Evolutionary conservation across 169 alveolate species (phyloP).

Genomic region (Plasmodium vivax): DNA sequence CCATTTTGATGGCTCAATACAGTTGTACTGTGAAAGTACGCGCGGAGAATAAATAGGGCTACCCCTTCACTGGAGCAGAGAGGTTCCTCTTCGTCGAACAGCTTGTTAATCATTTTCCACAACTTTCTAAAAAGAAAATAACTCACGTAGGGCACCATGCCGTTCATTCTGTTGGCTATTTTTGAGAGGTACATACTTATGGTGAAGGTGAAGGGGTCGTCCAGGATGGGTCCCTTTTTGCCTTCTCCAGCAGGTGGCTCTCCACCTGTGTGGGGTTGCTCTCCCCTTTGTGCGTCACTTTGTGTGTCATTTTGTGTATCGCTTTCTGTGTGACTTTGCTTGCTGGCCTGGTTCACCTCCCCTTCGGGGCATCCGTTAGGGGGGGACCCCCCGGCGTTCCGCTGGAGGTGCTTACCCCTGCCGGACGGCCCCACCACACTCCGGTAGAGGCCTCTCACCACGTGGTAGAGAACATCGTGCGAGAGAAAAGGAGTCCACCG

Average conservation of each 20-base stretch:
- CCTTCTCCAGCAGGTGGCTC: not conserved
- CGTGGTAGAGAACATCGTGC: slow-evolving; percentile 36
- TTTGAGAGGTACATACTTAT: slow-evolving; percentile 11
- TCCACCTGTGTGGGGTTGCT: too few species aligned
- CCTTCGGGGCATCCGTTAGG: not conserved
- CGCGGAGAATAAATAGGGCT: slow-evolving; percentile 3
- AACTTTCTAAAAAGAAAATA: slow-evolving; percentile 34
- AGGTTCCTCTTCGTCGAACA: not conserved
- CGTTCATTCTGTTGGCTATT: slow-evolving; percentile 24
- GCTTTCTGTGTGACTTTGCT: not conserved
- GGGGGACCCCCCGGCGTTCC: not conserved
- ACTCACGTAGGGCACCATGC: slow-evolving; percentile 25
- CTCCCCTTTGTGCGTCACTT: not conserved
- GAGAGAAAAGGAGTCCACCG: slow-evolving; percentile 1
- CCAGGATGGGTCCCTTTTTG: not conserved
- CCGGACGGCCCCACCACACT: not conserved
- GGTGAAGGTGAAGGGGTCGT: not conserved
- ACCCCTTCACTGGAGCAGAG: not conserved
- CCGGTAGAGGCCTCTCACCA: slow-evolving; percentile 14
- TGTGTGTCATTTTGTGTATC: not conserved
- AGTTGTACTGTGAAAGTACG: slow-evolving; percentile 24
- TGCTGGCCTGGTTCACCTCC: not conserved
- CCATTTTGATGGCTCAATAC: slow-evolving; percentile 9
- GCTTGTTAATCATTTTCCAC: slow-evolving; percentile 6
- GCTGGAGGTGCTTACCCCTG: not conserved